Percentiles rank a stretch among this genome's conserved stretches.
phyloP scores from a whole-genome alignment of 2,329 filamentous ascomycete species.

The Cordyceps cicadae region DNA sequence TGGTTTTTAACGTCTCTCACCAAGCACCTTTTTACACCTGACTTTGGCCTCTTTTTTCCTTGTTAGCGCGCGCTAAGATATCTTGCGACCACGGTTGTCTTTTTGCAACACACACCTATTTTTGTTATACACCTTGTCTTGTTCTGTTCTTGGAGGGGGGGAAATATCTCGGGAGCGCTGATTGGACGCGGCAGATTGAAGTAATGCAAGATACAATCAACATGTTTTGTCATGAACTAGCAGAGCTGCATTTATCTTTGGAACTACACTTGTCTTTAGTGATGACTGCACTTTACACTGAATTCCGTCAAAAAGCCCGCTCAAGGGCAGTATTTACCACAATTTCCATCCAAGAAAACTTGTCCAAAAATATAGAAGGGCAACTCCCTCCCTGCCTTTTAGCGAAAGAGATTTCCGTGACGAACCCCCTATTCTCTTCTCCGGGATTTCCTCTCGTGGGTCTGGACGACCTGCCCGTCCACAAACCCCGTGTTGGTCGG shows the following conservation, averaged over 20 bases:
- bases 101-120: background rate
- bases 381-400: too few relatives aligned
- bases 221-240: background rate
- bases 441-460: too few relatives aligned
- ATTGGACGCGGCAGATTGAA: slow-evolving; percentile 1
- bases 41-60: background rate
- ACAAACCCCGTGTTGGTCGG: background rate
- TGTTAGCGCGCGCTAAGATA: background rate
- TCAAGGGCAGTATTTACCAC: too few relatives aligned
- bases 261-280: background rate
- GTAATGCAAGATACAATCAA: background rate
- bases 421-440: too few relatives aligned
- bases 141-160: background rate
- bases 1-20: slow-evolving; percentile 2
- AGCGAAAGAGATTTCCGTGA: too few relatives aligned
- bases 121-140: background rate
- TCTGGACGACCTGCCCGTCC: background rate
- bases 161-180: background rate
- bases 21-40: background rate
- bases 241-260: background rate
- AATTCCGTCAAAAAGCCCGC: too few relatives aligned
- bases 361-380: too few relatives aligned
- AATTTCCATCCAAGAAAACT: too few relatives aligned
- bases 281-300: background rate
- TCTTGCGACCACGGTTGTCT: background rate